phyloP scores from a whole-genome alignment of 176 grass and related monocot genomes.

The Lolium perenne region DNA sequence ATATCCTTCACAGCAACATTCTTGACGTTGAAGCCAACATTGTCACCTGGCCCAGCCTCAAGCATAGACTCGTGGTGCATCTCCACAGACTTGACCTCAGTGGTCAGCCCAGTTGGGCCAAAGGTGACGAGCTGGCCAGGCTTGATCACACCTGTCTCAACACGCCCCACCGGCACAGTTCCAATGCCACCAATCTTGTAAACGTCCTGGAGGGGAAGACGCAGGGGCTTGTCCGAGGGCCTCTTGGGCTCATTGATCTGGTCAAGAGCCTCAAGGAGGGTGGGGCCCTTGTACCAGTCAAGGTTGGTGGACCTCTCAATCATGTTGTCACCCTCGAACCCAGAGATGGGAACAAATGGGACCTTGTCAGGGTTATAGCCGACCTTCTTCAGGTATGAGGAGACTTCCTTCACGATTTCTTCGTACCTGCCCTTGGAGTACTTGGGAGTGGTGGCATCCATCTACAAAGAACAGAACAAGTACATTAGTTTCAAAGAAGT shows the following conservation, averaged over 20 bases:
- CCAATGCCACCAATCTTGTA: conserved; percentile 89
- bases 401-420: conserved; percentile 62
- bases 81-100: too few species aligned
- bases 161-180: conserved; percentile 72
- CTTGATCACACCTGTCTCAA: conserved; percentile 69
- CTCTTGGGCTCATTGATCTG: conserved; percentile 70
- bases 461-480: too few species aligned
- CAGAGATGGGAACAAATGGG: conserved; percentile 80
- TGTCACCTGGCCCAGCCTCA: too few species aligned
- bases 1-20: too few species aligned
- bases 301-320: conserved; percentile 81
- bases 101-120: too few species aligned
- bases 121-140: conserved; percentile 72
- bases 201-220: conserved; percentile 80
- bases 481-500: too few species aligned
- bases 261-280: conserved; percentile 78
- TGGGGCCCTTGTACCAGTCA: conserved; percentile 90
- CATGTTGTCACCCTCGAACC: conserved; percentile 89
- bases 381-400: conserved; percentile 82
- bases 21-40: too few species aligned
- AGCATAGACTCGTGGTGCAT: too few species aligned
- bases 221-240: conserved; percentile 85
- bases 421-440: too few species aligned
- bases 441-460: too few species aligned
- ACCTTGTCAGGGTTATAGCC: conserved; percentile 86